Conservation (phyloP, 169 alveolate species). For the Eimeria falciformis region DNA sequence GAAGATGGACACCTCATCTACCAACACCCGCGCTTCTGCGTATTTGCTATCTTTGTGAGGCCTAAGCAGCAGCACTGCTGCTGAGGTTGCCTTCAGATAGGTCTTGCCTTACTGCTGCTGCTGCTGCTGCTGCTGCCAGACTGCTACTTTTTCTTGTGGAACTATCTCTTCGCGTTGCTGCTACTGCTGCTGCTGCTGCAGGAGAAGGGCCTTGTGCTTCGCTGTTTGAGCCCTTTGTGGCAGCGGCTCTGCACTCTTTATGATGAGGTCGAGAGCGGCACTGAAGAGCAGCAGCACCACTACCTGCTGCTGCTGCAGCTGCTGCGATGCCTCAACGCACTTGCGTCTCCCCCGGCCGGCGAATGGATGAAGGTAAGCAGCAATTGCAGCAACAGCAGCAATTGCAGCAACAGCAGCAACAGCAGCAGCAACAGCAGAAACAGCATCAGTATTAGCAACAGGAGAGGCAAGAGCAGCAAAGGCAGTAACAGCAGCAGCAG, state of each 20-base stretch:
- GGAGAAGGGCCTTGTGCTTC: slow-evolving; percentile 39
- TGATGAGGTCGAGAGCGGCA: slow-evolving; percentile 43
- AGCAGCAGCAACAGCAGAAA: neutral
- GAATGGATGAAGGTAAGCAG: slow-evolving; percentile 67
- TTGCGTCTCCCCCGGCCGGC: slow-evolving; percentile 37
- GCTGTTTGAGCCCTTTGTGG: slow-evolving; percentile 42
- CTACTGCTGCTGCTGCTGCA: slow-evolving; percentile 15
- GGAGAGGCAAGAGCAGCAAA: neutral
- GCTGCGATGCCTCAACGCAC: slow-evolving; percentile 69
- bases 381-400: neutral
- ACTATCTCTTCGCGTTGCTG: neutral
- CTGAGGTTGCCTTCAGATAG: too few relatives aligned
- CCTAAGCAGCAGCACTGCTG: neutral
- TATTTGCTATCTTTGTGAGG: slow-evolving; percentile 49
- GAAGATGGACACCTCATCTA: slow-evolving; percentile 72
- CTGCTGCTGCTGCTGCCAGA: neutral
- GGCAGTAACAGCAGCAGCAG: slow-evolving; percentile 14
- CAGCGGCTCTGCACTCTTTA: slow-evolving; percentile 22
- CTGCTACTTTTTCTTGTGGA: neutral
- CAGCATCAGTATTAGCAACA: too few relatives aligned
- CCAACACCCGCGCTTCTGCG: slow-evolving; percentile 75
- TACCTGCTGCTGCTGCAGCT: slow-evolving; percentile 54
- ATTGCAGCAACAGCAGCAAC: slow-evolving; percentile 17
- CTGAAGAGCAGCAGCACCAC: slow-evolving; percentile 54
- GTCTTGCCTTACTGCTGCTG: neutral